A percentile compares a stretch with the other conserved stretches of the same genome.
Evolutionary conservation across 1,139 yeast genomes (phyloP).

Genomic region (Zhuliangozyma parablackwelliae): DNA sequence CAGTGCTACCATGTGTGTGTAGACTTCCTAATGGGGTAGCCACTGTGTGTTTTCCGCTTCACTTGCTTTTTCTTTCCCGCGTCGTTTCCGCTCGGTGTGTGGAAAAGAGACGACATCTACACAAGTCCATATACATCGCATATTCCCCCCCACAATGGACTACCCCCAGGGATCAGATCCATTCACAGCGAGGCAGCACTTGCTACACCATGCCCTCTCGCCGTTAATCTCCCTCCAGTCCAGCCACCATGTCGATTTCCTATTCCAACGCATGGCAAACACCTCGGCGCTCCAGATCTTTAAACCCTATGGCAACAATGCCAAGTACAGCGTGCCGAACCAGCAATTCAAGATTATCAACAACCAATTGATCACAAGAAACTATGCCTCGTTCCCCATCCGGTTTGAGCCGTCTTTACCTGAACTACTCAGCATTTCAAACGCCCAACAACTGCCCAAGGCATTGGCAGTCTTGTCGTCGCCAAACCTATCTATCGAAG

Average conservation of each 20-base stretch:
- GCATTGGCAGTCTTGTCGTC: background rate
- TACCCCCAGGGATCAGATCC: slow-evolving; percentile 42
- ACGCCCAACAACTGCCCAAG: slow-evolving; percentile 12
- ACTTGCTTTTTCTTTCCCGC: too few species aligned
- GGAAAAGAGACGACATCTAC: background rate
- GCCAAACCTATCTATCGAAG: background rate
- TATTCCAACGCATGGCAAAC: slow-evolving; percentile 34
- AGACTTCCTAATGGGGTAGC: too few species aligned
- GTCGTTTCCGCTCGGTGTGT: too few species aligned
- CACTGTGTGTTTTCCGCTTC: too few species aligned
- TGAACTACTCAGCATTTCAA: slow-evolving; percentile 33
- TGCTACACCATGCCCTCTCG: slow-evolving; percentile 48
- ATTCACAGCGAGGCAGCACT: slow-evolving; percentile 37
- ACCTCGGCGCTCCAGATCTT: slow-evolving; percentile 31
- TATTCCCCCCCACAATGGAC: slow-evolving; percentile 13
- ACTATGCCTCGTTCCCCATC: slow-evolving; percentile 42
- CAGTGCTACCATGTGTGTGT: too few species aligned
- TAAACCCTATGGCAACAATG: slow-evolving; percentile 45
- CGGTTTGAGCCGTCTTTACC: slow-evolving; percentile 42
- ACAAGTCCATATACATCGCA: background rate
- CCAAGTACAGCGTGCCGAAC: slow-evolving; percentile 35
- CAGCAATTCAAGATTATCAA: slow-evolving; percentile 38
- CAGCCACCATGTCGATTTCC: slow-evolving; percentile 46
- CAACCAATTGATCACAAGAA: slow-evolving; percentile 39
- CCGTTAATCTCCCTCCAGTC: slow-evolving; percentile 57